Percentiles rank a stretch among this genome's conserved stretches.
Evolutionary conservation across 345 rosid genomes (phyloP).

Genomic region (Pelargonium nanum): DNA sequence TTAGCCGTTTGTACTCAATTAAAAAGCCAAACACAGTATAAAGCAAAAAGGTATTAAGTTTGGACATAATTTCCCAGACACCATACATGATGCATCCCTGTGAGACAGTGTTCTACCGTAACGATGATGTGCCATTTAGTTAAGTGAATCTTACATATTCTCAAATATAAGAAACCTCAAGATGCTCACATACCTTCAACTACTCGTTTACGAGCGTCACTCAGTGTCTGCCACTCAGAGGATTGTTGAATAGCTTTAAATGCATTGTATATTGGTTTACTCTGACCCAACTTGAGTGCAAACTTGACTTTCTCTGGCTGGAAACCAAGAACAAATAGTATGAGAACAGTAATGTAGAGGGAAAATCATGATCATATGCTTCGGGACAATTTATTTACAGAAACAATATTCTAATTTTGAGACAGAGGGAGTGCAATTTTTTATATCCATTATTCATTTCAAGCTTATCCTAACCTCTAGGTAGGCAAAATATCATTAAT

Average conservation of each 20-base stretch:
- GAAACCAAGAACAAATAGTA: constrained; percentile 8
- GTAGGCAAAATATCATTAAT: background rate
- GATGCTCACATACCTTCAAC: constrained; percentile 65
- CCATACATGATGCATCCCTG: background rate
- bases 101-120: background rate
- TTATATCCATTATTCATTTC: background rate
- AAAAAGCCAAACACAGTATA: background rate
- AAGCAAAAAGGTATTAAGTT: background rate
- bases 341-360: background rate
- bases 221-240: constrained; percentile 52
- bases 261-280: constrained; percentile 67
- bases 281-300: constrained; percentile 63
- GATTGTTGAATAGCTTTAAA: constrained; percentile 62
- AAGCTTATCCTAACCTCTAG: background rate
- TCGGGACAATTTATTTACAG: too few species aligned
- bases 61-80: background rate
- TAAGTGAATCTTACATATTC: constrained; percentile 23
- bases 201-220: constrained; percentile 59
- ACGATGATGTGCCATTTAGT: background rate
- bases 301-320: constrained; percentile 81
- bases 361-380: background rate
- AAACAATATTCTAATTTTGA: too few species aligned
- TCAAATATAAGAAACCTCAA: too few species aligned
- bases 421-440: background rate
- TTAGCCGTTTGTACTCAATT: background rate